These are phyloP conservation scores for Liriodendron chinense DNA, from an alignment of 164 flowering plant genomes.

Conservation along the genomic window DNA sequence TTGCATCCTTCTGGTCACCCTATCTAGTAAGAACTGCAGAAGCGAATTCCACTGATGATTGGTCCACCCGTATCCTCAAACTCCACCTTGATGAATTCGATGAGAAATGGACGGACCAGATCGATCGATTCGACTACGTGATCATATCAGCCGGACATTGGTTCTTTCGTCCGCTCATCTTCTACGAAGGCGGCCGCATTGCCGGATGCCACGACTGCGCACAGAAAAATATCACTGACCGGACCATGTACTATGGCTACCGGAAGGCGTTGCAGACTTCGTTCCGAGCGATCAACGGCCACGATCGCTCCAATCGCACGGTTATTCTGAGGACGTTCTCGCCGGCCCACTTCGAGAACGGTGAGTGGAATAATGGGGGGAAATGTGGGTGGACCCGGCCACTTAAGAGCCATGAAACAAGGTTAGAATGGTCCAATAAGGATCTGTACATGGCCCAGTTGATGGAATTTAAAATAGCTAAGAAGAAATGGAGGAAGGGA, in stretches of 20 bases:
- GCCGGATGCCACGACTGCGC: constrained; percentile 55
- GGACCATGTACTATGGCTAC: constrained; percentile 42
- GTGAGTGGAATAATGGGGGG: constrained; percentile 70
- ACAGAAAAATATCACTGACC: constrained; percentile 36
- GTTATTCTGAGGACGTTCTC: constrained; percentile 54
- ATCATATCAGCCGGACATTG: constrained; percentile 66
- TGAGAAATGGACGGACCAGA: constrained; percentile 35
- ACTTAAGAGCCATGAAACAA: constrained; percentile 27
- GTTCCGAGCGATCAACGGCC: constrained; percentile 40
- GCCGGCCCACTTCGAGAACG: constrained; percentile 62
- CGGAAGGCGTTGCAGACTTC: constrained; percentile 51
- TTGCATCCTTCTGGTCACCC: constrained; percentile 62
- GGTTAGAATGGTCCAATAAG: constrained; percentile 20
- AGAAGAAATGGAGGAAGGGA: constrained; percentile 22
- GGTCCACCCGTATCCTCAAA: constrained; percentile 17
- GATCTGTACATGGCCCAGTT: constrained; percentile 34
- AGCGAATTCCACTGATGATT: constrained; percentile 34
- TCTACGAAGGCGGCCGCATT: constrained; percentile 34
- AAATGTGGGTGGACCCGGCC: constrained; percentile 56
- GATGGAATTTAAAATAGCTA: constrained; percentile 35
- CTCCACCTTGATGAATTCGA: constrained; percentile 45
- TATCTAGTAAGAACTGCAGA: constrained; percentile 40
- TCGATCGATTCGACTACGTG: constrained; percentile 48
- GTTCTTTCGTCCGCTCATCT: constrained; percentile 49
- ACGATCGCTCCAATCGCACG: constrained; percentile 38